Conservation (phyloP, 441 rosid genomes). For the Hura crepitans region DNA sequence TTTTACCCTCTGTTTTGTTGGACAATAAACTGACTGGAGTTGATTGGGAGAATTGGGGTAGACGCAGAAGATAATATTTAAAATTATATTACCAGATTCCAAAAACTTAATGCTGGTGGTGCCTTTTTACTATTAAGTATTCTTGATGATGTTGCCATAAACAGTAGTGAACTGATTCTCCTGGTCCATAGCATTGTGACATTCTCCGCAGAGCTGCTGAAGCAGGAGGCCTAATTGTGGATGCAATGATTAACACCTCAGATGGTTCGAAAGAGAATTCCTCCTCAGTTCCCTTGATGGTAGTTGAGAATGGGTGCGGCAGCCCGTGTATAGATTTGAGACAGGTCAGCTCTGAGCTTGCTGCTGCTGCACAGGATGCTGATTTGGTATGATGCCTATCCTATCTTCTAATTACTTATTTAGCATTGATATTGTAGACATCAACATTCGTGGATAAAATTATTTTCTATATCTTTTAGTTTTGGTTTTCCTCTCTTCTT, state of each 20-base stretch:
- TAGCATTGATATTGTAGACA: neutral
- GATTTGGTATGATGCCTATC: constrained; percentile 65
- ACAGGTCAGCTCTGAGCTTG: constrained; percentile 98
- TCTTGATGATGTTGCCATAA: constrained; percentile 6
- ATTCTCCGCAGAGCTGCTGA: constrained; percentile 94
- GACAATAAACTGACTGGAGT: constrained; percentile 9
- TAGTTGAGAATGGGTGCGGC: constrained; percentile 99
- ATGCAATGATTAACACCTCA: constrained; percentile 69
- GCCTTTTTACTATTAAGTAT: neutral
- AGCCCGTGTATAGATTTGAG: constrained; percentile 96
- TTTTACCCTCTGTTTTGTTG: neutral
- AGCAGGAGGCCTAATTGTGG: constrained; percentile 90
- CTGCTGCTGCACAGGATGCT: constrained; percentile 89
- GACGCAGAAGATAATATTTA: neutral
- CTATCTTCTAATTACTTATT: constrained; percentile 9
- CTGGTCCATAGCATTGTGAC: constrained; percentile 70
- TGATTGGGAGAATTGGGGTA: neutral
- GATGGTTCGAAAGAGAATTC: constrained; percentile 60
- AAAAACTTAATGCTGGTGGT: neutral
- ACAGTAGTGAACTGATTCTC: constrained; percentile 23
- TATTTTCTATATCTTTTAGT: neutral
- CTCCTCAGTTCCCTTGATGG: constrained; percentile 82
- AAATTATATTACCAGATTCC: neutral
- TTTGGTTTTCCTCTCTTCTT: neutral
- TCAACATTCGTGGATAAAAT: neutral